Evolutionary conservation across 2,329 filamentous ascomycete species (phyloP).

Genomic region (Botryotinia calthae): DNA sequence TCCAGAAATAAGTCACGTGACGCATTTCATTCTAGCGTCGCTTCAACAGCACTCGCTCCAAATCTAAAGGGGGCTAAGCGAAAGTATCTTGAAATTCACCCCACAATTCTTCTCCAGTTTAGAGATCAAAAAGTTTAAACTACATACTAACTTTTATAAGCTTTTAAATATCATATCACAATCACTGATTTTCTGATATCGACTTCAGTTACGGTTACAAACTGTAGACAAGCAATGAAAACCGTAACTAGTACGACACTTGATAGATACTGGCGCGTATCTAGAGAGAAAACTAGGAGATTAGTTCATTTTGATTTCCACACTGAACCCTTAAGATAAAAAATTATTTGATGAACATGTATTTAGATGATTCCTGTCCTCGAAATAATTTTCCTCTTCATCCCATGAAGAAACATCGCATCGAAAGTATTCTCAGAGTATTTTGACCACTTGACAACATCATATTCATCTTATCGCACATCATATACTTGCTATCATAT

Average conservation of each 20-base stretch:
- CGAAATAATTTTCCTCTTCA: background rate
- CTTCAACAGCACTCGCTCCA: too few relatives aligned
- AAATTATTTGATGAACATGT: background rate
- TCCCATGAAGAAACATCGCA: background rate
- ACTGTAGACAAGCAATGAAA: background rate
- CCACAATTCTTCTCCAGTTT: background rate
- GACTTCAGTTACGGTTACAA: background rate
- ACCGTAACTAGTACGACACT: background rate
- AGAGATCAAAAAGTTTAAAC: background rate
- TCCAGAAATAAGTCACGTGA: background rate
- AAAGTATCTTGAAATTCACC: background rate
- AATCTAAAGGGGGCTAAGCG: background rate
- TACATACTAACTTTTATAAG: background rate
- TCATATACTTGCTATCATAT: background rate
- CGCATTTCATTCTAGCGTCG: background rate
- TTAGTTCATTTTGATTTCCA: background rate
- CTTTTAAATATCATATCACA: background rate
- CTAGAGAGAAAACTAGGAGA: background rate
- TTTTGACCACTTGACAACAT: background rate
- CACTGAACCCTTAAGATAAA: background rate
- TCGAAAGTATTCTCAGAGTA: background rate
- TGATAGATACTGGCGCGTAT: background rate
- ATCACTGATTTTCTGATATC: background rate
- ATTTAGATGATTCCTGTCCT: background rate
- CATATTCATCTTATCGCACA: background rate